Evolutionary conservation across 768 basidiomycete genomes (phyloP), one percentile per base, ranked within the genome.

Genomic region (Suillus placidus): DNA sequence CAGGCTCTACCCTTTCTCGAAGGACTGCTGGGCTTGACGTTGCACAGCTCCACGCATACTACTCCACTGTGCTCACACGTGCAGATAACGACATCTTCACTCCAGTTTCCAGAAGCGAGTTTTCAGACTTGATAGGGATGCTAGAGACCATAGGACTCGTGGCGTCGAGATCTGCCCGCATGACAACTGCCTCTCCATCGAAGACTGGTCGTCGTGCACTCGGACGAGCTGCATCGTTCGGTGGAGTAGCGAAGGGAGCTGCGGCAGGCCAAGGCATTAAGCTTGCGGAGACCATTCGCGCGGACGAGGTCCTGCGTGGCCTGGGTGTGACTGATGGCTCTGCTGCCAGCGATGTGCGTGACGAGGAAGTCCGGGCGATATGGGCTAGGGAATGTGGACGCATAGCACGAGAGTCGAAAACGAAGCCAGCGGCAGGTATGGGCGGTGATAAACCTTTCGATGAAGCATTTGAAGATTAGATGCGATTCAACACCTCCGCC

Each of bases 121-220:
- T 95, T 68, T 79, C 82, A 0, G 93, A 95, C 69, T 80, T 94
- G 4, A 71, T 91, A 0, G 84, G 85, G 32, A 79, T 94, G 57
- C 78, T 95, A 43, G 93, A 95, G 76, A 91, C 89, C 4, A 82
- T 85, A 8, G 93, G 93, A 2, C 79, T 92, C 8, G 77, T 90
- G 10, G 80, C 82, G 0, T 68, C 67, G n/a, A 69, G 58, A 68
- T 83, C 4, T 77, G 13, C 79, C 74, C 62, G 73, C 66, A 61
- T 73, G 61, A 66, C 71, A 54, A 68, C 76, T 26, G 67, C 77
- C 5, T 79, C 83, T 9, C 80, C 85, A 0, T 78, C 81, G 20
- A 85, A 81, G 69, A 80, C 84, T 35, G 81, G 81, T 66, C 85
- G 83, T 55, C 83, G 86, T 42, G 74, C 80, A 2, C 80, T 92